A percentile compares a stretch with the other conserved stretches of the same genome.
Conservation (phyloP, 805 yeast genomes). For the Diddensiella caesifluorescens region DNA sequence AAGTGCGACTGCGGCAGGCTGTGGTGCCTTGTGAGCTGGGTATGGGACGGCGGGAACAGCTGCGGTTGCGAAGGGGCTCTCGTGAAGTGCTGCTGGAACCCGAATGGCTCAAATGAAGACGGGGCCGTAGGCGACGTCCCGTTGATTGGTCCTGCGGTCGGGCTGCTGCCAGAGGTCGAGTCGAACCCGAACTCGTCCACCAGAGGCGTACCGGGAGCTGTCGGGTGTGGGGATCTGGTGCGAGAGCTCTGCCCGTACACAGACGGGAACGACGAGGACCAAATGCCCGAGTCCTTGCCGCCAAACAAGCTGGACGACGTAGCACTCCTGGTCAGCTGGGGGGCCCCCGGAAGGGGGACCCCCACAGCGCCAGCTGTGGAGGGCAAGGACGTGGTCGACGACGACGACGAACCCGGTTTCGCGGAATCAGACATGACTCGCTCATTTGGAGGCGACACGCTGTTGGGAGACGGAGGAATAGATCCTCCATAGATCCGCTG, state of each 20-base stretch:
- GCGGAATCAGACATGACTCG: background rate
- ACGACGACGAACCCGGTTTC: background rate
- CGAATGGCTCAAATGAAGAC: background rate
- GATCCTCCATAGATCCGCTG: background rate
- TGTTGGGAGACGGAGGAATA: constrained; percentile 5
- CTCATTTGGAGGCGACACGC: constrained; percentile 3
- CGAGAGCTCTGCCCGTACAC: background rate
- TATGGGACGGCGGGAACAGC: background rate
- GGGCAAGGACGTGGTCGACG: constrained; percentile 1
- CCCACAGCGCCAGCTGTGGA: constrained; percentile 4
- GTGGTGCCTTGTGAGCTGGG: constrained; percentile 5
- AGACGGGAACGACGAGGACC: constrained; percentile 9
- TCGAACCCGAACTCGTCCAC: constrained; percentile 5
- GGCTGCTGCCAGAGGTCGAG: constrained; percentile 1
- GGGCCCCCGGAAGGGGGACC: background rate
- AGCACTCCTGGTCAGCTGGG: constrained; percentile 11
- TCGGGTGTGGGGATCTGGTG: background rate
- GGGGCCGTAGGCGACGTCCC: background rate
- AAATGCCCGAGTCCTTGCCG: constrained; percentile 21
- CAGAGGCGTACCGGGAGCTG: constrained; percentile 17
- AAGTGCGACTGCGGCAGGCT: constrained; percentile 1
- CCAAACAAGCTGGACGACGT: constrained; percentile 23
- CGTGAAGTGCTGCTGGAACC: constrained; percentile 5
- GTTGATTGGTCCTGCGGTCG: constrained; percentile 3
- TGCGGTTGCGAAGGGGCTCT: constrained; percentile 1